A percentile compares a stretch with the other conserved stretches of the same genome.
Evolutionary conservation across 371 early-diverging fungal species (phyloP).

Genomic region (Mortierella sp.): DNA sequence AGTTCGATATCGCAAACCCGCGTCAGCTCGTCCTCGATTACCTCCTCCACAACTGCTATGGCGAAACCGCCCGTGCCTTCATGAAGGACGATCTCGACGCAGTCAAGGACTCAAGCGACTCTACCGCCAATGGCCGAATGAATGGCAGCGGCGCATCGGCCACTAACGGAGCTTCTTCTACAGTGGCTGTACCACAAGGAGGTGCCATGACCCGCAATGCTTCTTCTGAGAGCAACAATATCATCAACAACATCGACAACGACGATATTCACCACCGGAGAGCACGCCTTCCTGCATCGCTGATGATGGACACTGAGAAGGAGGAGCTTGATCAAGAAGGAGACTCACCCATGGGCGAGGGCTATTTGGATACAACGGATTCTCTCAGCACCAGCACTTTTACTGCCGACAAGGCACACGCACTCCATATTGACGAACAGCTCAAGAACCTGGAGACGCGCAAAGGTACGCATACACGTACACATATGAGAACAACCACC

Average conservation of each 20-base stretch:
- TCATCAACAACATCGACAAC: background rate
- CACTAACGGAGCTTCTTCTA: constrained; percentile 3
- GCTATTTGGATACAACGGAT: constrained; percentile 20
- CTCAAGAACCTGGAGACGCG: constrained; percentile 56
- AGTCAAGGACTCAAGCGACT: constrained; percentile 27
- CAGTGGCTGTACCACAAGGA: constrained; percentile 12
- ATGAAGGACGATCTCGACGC: constrained; percentile 62
- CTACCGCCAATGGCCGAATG: constrained; percentile 15
- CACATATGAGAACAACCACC: background rate
- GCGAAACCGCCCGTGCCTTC: constrained; percentile 73
- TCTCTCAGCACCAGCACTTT: constrained; percentile 27
- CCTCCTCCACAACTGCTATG: constrained; percentile 71
- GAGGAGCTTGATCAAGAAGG: constrained; percentile 45
- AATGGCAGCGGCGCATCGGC: background rate
- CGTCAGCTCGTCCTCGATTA: constrained; percentile 65
- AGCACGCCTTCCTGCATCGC: constrained; percentile 13
- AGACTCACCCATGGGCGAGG: constrained; percentile 56
- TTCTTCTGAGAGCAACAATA: constrained; percentile 15
- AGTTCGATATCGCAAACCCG: constrained; percentile 54
- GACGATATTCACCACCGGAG: constrained; percentile 27
- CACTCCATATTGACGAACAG: constrained; percentile 52
- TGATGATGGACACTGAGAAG: constrained; percentile 35
- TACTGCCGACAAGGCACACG: constrained; percentile 45
- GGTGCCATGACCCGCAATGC: constrained; percentile 43
- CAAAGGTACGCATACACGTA: constrained; percentile 36